phyloP scores from a whole-genome alignment of 345 rosid species.

The Syzygium aromaticum region DNA sequence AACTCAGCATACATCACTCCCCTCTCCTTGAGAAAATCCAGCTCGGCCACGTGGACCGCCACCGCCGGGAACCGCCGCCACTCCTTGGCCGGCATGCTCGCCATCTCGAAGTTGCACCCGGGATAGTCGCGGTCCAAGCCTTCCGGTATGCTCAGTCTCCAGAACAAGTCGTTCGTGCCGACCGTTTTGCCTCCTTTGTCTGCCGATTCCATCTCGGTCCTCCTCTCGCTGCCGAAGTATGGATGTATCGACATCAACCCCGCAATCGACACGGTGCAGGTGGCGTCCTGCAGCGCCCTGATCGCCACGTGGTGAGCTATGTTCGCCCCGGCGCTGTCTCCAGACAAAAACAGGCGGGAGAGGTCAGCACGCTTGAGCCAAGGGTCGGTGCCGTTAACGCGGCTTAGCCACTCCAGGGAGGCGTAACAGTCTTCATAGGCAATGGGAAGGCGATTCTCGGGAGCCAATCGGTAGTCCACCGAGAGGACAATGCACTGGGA shows the following conservation, averaged over 20 bases:
- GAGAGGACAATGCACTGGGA: slow-evolving; percentile 33
- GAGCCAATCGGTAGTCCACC: slow-evolving; percentile 53
- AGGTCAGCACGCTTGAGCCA: slow-evolving; percentile 41
- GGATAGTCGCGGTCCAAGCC: slow-evolving; percentile 34
- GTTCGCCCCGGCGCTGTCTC: slow-evolving; percentile 68
- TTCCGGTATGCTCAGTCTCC: slow-evolving; percentile 47
- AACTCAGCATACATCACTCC: slow-evolving; percentile 42
- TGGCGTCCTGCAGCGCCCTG: slow-evolving; percentile 13
- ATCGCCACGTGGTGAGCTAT: slow-evolving; percentile 42
- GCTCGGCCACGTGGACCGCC: slow-evolving; percentile 38
- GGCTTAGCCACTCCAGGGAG: slow-evolving; percentile 38
- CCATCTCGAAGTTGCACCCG: slow-evolving; percentile 44
- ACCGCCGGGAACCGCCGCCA: slow-evolving; percentile 40
- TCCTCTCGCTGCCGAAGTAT: slow-evolving; percentile 46
- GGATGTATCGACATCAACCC: slow-evolving; percentile 47
- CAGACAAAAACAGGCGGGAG: slow-evolving; percentile 33
- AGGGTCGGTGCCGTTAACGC: slow-evolving; percentile 20
- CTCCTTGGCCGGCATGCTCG: slow-evolving; percentile 14
- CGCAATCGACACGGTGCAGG: slow-evolving; percentile 14
- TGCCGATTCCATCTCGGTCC: slow-evolving; percentile 32
- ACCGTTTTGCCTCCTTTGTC: slow-evolving; percentile 18
- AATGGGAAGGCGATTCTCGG: slow-evolving; percentile 41
- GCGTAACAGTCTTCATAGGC: slow-evolving; percentile 50
- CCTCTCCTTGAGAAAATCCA: slow-evolving; percentile 60
- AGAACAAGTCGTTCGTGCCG: slow-evolving; percentile 44